Evolutionary conservation across 2,329 filamentous ascomycete genomes (phyloP).

Genomic region (Fusarium sp.): DNA sequence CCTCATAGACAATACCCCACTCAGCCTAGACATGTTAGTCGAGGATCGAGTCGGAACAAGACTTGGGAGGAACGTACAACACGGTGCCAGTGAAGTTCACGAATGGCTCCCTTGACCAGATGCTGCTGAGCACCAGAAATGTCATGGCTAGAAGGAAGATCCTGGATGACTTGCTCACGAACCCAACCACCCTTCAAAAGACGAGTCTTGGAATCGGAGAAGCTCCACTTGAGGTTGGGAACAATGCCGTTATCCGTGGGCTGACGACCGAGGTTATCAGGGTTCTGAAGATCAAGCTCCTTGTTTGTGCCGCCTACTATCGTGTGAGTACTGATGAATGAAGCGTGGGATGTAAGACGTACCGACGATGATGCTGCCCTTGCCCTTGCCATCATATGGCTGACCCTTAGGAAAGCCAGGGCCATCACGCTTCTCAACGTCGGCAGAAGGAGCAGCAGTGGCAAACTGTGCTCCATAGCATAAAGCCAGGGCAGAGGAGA

Average conservation of each 20-base stretch:
- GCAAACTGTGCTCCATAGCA: slow-evolving; percentile 14
- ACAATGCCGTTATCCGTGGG: slow-evolving; percentile 69
- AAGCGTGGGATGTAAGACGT: slow-evolving; percentile 23
- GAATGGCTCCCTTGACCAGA: slow-evolving; percentile 69
- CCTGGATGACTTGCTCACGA: slow-evolving; percentile 70
- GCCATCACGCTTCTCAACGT: slow-evolving; percentile 32
- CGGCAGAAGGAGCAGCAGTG: slow-evolving; percentile 22
- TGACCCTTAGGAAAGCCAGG: slow-evolving; percentile 58
- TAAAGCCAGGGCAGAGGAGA: slow-evolving; percentile 27
- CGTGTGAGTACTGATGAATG: background rate
- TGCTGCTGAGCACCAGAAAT: slow-evolving; percentile 74
- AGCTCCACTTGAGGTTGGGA: slow-evolving; percentile 73
- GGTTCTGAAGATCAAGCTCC: slow-evolving; percentile 67
- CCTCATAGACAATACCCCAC: slow-evolving; percentile 69
- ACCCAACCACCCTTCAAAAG: slow-evolving; percentile 71
- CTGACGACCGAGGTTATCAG: slow-evolving; percentile 67
- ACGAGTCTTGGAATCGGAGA: slow-evolving; percentile 70
- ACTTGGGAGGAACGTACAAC: slow-evolving; percentile 56
- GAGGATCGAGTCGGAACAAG: fast-evolving
- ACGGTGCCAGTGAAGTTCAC: slow-evolving; percentile 72
- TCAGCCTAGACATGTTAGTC: slow-evolving; percentile 58
- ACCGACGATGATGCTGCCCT: slow-evolving; percentile 67
- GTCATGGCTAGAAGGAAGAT: slow-evolving; percentile 69
- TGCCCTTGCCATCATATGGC: slow-evolving; percentile 64
- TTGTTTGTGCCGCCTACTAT: slow-evolving; percentile 68